Conservation (phyloP, 805 yeast genomes). For the Zygoascus tannicola region DNA sequence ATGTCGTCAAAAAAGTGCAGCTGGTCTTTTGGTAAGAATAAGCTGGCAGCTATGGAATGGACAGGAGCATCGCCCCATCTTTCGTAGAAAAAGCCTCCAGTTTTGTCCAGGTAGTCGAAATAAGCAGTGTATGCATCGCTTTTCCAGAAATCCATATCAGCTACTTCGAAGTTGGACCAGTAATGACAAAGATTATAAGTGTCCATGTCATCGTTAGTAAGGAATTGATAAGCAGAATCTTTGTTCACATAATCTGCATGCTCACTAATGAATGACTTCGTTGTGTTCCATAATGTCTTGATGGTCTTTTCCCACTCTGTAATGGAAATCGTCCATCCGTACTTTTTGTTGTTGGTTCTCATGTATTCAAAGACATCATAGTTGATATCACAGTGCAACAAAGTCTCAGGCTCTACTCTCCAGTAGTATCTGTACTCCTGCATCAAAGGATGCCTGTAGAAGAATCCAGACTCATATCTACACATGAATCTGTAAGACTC, state of each 20-base stretch:
- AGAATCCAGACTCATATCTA: slow-evolving; percentile 67
- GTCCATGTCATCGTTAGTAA: slow-evolving; percentile 46
- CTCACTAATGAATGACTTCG: slow-evolving; percentile 36
- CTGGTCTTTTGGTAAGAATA: slow-evolving; percentile 46
- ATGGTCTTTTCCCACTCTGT: slow-evolving; percentile 57
- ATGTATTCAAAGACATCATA: slow-evolving; percentile 54
- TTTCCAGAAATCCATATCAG: slow-evolving; percentile 61
- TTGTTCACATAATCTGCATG: slow-evolving; percentile 46
- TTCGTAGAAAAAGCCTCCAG: slow-evolving; percentile 78
- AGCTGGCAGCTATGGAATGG: slow-evolving; percentile 68
- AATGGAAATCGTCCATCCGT: slow-evolving; percentile 60
- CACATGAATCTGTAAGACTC: slow-evolving; percentile 73
- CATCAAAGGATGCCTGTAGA: slow-evolving; percentile 51
- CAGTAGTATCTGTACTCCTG: slow-evolving; percentile 58
- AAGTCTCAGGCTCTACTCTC: slow-evolving; percentile 68
- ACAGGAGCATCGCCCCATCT: slow-evolving; percentile 94
- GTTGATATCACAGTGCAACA: slow-evolving; percentile 50
- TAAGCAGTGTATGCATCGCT: slow-evolving; percentile 46
- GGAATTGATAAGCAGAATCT: slow-evolving; percentile 59
- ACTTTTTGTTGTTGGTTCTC: slow-evolving; percentile 45
- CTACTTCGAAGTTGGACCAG: slow-evolving; percentile 75
- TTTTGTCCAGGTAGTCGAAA: slow-evolving; percentile 51
- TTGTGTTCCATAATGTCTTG: slow-evolving; percentile 52
- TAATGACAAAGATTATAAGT: slow-evolving; percentile 69
- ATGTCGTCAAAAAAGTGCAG: slow-evolving; percentile 65